Evolutionary conservation across 2,329 filamentous ascomycete species (phyloP), one percentile per base, ranked within the genome.

Genomic region (Fusarium agapanthi): DNA sequence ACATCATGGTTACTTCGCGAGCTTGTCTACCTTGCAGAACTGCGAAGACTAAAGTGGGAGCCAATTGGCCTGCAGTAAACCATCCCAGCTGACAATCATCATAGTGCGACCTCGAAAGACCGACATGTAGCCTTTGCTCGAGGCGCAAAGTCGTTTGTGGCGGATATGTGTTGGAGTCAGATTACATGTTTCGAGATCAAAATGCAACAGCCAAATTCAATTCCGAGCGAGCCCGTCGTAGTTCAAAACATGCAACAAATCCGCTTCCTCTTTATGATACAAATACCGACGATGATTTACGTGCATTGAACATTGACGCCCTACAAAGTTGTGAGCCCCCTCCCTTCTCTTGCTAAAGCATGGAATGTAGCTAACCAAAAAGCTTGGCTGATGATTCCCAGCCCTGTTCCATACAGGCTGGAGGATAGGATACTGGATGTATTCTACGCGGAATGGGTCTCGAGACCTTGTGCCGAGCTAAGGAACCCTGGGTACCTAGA

Each of bases 261-360:
- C 0, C 5, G 8, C 6, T 28, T 28, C 3, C 3, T 20, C 24
- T 7, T 0, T 2, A 14, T 26, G 16, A 7, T 7, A 9, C 16
- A 9, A 8, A 13, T 13, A 6, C 18, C 1, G 12, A 22, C 1
- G 0, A 20, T 26, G 8, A 45, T 20, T 28, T 45, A 4, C 24
- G 18, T 14, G 18, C 8, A 14, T 5, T 45, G 18, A 20, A 8
- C 5, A 14, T 28, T 14, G 18, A 45, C 18, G 4, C 8, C 6
- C 3, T 10, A 2, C 18, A 7, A 6, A 22, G 13, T 11, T 3
- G 26, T 45, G 9, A 45, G 13, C 3, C 13, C 4, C 18, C 6
- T 10, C 18, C 18, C 6, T 28, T 28, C 3, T 15, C 18, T 15
- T 15, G 26, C 24, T 7, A 22, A 15, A 10, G 2, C 12, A 28